Evolutionary conservation across 106 monocot genomes (phyloP), one percentile per base, ranked within the genome.

Genomic region (Dendrobium catenatum): DNA sequence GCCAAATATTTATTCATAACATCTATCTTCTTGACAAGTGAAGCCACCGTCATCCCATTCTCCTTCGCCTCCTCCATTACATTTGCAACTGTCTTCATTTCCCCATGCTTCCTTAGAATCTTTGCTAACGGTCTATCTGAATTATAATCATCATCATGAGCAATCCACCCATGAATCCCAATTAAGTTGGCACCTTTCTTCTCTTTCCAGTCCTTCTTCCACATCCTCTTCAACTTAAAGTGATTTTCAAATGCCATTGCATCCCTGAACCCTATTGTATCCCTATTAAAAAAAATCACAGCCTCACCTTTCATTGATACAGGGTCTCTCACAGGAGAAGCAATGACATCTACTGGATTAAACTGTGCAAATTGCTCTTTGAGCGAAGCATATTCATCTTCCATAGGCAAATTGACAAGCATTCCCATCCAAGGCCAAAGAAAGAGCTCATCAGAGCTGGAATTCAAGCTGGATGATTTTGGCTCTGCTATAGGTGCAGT

Each of bases 361-460:
- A 94, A 97, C 48, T 79, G 83, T n/a, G 88, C 80, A 4, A 94
- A 59, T 27, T 85, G 76, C 37, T 90, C 83, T 76, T 88, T 89
- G n/a, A 92, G 76, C 72, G 42, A 76, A 37, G 79, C 85, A 55
- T 82, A 85, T 75, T 86, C 85, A 74, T 88, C 90, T 41, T 61
- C 61, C 61, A 79, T 84, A 6, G 85, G 88, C 2, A 89, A 70
- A 86, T 92, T 93, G 3, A 87, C 90, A 31, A 96, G 51, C 61
- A 96, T 77, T n/a, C 93, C 91, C 83, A 83, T 91, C 93, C 93
- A 93, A 22, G 96, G 96, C 85, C 86, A 93, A 15, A 93, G 91
- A 79, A 86, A 93, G 9, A 51, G 81, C 18, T 95, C 87, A 6
- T 84, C 88, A 2, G 79, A 46, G 41, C 79, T 81, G 10, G 70